Evolutionary conservation across 371 early-diverging fungal genomes (phyloP).

Genomic region (Capillidium heterosporum): DNA sequence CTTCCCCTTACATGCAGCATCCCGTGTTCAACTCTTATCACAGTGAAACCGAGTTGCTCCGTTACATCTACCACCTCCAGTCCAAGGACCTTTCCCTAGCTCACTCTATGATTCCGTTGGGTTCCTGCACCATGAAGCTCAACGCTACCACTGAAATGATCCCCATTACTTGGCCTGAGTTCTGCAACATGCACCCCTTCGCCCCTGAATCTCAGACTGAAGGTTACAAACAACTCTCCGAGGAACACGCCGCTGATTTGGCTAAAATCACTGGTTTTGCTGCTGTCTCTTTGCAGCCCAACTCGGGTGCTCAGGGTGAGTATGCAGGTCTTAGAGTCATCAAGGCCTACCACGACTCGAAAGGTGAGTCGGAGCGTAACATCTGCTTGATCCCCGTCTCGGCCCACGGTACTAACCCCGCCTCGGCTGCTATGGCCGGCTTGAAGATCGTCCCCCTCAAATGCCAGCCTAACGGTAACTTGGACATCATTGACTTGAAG

Average conservation of each 20-base stretch:
- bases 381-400: conserved; percentile 93
- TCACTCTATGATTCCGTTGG: conserved; percentile 95
- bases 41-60: conserved; percentile 96
- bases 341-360: conserved; percentile 70
- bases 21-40: conserved; percentile 85
- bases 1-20: conserved; percentile 59
- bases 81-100: conserved; percentile 88
- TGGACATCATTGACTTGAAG: conserved; percentile 76
- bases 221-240: conserved; percentile 71
- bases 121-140: conserved; percentile 97
- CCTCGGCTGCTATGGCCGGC: conserved; percentile 93
- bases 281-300: conserved; percentile 84
- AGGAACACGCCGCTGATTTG: conserved; percentile 71
- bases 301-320: conserved; percentile 96
- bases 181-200: conserved; percentile 87
- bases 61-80: conserved; percentile 84
- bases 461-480: conserved; percentile 75
- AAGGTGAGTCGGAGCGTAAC: conserved; percentile 65
- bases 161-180: conserved; percentile 93
- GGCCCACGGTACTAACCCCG: conserved; percentile 98
- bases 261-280: conserved; percentile 86
- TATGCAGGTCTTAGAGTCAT: conserved; percentile 89
- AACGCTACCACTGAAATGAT: conserved; percentile 96
- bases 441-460: conserved; percentile 82
- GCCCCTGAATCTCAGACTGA: conserved; percentile 79